Conservation (phyloP, 2,329 filamentous ascomycete genomes). For the Talaromyces sp. region DNA sequence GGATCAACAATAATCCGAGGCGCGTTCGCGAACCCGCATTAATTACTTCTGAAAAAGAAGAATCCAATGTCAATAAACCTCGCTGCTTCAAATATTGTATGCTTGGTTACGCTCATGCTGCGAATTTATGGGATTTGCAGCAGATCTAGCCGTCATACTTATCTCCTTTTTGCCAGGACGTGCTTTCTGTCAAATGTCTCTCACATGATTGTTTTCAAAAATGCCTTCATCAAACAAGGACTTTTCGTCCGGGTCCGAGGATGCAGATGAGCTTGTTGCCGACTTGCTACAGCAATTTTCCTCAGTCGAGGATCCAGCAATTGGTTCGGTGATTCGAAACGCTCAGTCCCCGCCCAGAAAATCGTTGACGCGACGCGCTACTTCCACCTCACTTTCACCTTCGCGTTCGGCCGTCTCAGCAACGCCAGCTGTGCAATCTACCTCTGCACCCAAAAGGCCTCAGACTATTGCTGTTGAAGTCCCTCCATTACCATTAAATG, state of each 20-base stretch:
- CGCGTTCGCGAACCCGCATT: conserved; percentile 2
- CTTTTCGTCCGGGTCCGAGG: conserved; percentile 17
- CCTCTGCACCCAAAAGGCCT: neutral
- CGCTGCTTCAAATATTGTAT: too few relatives aligned
- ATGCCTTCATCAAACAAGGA: conserved; percentile 3
- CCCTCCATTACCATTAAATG: conserved; percentile 25
- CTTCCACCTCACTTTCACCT: neutral
- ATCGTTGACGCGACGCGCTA: neutral
- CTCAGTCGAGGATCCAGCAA: neutral
- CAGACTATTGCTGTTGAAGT: conserved; percentile 26
- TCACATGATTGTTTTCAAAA: neutral
- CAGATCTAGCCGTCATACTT: neutral
- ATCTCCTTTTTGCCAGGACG: neutral
- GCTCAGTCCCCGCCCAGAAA: neutral
- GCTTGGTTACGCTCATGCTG: neutral
- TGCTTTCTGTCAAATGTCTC: neutral
- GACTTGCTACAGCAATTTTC: conserved; percentile 20
- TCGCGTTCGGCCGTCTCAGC: neutral
- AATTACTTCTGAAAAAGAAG: neutral
- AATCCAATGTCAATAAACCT: neutral
- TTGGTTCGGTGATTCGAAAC: neutral
- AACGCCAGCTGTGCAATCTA: neutral
- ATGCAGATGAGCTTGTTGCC: conserved; percentile 19
- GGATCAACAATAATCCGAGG: conserved; percentile 2
- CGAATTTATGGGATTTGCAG: neutral